Conservation (phyloP, 2,329 filamentous ascomycete genomes). For the Diplodia sapinea region DNA sequence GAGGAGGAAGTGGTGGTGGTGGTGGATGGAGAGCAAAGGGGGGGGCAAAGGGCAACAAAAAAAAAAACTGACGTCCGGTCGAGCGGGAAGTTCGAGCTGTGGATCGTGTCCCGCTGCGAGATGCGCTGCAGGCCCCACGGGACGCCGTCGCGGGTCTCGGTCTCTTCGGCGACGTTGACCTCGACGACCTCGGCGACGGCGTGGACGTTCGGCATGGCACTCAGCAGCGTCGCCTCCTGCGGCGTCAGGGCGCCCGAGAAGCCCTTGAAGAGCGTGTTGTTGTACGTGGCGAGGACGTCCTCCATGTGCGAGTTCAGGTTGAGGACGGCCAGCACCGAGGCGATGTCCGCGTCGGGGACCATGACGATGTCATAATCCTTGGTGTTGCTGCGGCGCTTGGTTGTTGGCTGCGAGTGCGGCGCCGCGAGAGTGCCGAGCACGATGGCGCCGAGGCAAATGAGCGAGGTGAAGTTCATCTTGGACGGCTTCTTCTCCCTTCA, state of each 20-base stretch:
- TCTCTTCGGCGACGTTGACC: background rate
- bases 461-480: constrained; percentile 12
- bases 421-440: constrained; percentile 18
- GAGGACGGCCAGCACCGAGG: background rate
- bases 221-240: background rate
- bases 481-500: background rate
- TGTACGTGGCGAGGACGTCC: constrained; percentile 9
- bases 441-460: background rate
- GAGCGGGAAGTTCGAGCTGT: background rate
- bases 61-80: constrained; percentile 14
- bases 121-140: constrained; percentile 43
- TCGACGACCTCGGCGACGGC: constrained; percentile 9
- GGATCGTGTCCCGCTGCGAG: constrained; percentile 34
- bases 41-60: too few species aligned
- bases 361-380: constrained; percentile 27
- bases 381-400: background rate
- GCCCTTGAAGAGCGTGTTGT: constrained; percentile 27
- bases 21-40: too few species aligned
- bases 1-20: too few species aligned
- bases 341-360: constrained; percentile 1
- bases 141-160: constrained; percentile 19
- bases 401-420: background rate
- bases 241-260: constrained; percentile 12
- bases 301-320: constrained; percentile 9
- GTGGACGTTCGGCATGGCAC: background rate